phyloP scores from a whole-genome alignment of 768 basidiomycete species.

The Mycena olivaceomarginata region DNA sequence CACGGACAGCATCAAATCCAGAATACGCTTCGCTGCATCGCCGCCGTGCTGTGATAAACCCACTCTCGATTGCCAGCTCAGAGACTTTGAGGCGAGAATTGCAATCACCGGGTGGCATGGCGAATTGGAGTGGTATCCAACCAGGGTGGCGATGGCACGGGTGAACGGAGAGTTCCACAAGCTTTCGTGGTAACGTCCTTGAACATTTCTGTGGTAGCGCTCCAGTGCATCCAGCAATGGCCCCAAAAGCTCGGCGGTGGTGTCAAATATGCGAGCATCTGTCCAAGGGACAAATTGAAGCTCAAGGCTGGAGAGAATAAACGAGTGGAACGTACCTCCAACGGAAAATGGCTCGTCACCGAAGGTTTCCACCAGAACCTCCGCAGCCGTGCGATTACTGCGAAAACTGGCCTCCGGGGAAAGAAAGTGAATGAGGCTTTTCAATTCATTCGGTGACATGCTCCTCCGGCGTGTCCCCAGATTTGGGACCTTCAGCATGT shows the following conservation, averaged over 20 bases:
- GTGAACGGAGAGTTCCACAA: conserved; percentile 34
- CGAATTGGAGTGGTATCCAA: conserved; percentile 7
- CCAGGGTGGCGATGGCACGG: background rate
- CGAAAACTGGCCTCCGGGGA: conserved; percentile 31
- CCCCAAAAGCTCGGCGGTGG: background rate
- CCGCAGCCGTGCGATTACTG: conserved; percentile 31
- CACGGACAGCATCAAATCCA: no score
- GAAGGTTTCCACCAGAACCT: conserved; percentile 11
- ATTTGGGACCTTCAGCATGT: conserved; percentile 14
- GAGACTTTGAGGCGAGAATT: background rate
- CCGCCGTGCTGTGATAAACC: background rate
- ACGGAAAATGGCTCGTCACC: conserved; percentile 6
- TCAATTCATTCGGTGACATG: background rate
- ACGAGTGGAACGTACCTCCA: background rate
- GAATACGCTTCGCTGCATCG: no score
- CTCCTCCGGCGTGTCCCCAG: background rate
- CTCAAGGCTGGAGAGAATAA: background rate
- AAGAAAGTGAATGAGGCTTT: conserved; percentile 18
- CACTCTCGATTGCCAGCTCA: conserved; percentile 1
- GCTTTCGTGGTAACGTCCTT: background rate
- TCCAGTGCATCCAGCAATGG: conserved; percentile 18
- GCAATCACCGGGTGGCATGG: conserved; percentile 3
- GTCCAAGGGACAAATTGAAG: background rate
- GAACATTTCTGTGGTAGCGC: conserved; percentile 11
- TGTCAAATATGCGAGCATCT: conserved; percentile 20